Percentiles rank a stretch among this genome's conserved stretches.
Conservation (phyloP, 2,329 filamentous ascomycete species). For the Fusarium sp. region DNA sequence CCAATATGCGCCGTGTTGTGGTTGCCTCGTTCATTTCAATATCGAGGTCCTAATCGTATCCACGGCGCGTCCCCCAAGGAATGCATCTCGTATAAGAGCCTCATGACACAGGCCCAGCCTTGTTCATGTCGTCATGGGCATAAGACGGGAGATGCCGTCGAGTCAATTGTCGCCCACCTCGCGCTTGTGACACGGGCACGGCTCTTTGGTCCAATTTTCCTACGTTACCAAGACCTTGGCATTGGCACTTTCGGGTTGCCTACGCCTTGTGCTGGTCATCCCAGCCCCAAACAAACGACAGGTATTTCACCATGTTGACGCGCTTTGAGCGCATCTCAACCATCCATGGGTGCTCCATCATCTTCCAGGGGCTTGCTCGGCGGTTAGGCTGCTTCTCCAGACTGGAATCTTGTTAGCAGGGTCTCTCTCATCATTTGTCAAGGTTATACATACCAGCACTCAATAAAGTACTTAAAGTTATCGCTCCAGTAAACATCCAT, state of each 20-base stretch:
- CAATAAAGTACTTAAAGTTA: slow-evolving; percentile 99
- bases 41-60: background rate
- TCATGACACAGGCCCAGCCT: slow-evolving; percentile 36
- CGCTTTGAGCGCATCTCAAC: slow-evolving; percentile 93
- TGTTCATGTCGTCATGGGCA: slow-evolving; percentile 26
- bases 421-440: background rate
- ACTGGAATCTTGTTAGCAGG: slow-evolving; percentile 58
- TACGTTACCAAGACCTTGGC: slow-evolving; percentile 24
- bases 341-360: slow-evolving; percentile 99
- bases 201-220: slow-evolving; percentile 15
- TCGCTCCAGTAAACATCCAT: slow-evolving; percentile 93
- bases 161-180: slow-evolving; percentile 8
- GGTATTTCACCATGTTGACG: slow-evolving; percentile 96
- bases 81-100: slow-evolving; percentile 5
- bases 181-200: slow-evolving; percentile 16
- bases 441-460: slow-evolving; percentile 82
- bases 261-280: slow-evolving; percentile 54
- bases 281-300: slow-evolving; percentile 97
- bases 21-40: slow-evolving; percentile 1
- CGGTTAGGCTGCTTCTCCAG: slow-evolving; percentile 90
- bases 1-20: background rate
- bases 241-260: slow-evolving; percentile 15
- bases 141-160: slow-evolving; percentile 7
- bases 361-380: slow-evolving; percentile 94
- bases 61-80: background rate